Conservation (phyloP, 2,329 filamentous ascomycete species). For the Pseudogymnoascus sp. region DNA sequence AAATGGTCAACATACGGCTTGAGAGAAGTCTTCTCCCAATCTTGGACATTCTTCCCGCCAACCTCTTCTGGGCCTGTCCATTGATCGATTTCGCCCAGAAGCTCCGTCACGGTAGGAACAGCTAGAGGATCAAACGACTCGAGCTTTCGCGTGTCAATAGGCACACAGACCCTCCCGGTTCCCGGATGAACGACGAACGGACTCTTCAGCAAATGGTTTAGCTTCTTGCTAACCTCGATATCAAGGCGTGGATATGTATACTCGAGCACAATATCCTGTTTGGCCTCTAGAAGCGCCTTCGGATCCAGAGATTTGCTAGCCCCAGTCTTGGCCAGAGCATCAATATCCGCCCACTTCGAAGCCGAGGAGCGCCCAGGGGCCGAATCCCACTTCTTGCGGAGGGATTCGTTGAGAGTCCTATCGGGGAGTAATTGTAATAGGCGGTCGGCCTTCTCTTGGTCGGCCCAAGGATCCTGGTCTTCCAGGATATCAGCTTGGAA, state of each 20-base stretch:
- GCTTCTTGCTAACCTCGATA: slow-evolving; percentile 93
- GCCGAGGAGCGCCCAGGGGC: slow-evolving; percentile 67
- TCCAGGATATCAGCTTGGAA: slow-evolving; percentile 77
- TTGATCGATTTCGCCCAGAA: slow-evolving; percentile 78
- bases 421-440: slow-evolving; percentile 83
- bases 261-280: slow-evolving; percentile 92
- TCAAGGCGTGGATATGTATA: slow-evolving; percentile 97
- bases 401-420: slow-evolving; percentile 62
- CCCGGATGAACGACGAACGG: slow-evolving; percentile 95
- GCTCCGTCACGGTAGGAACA: slow-evolving; percentile 80
- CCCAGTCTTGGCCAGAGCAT: slow-evolving; percentile 70
- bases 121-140: slow-evolving; percentile 78
- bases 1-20: slow-evolving; percentile 92
- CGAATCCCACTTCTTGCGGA: slow-evolving; percentile 86
- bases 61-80: slow-evolving; percentile 50
- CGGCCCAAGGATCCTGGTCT: slow-evolving; percentile 78
- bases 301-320: slow-evolving; percentile 64
- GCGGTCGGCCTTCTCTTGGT: slow-evolving; percentile 61
- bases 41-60: slow-evolving; percentile 49
- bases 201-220: slow-evolving; percentile 95
- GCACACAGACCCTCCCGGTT: slow-evolving; percentile 89
- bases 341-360: slow-evolving; percentile 91
- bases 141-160: slow-evolving; percentile 67
- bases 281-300: slow-evolving; percentile 71
- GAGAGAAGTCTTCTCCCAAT: slow-evolving; percentile 96